Evolutionary conservation across 306 rosid genomes (phyloP), one percentile per base, ranked within the genome.

Genomic region (Adenanthera pavonina): DNA sequence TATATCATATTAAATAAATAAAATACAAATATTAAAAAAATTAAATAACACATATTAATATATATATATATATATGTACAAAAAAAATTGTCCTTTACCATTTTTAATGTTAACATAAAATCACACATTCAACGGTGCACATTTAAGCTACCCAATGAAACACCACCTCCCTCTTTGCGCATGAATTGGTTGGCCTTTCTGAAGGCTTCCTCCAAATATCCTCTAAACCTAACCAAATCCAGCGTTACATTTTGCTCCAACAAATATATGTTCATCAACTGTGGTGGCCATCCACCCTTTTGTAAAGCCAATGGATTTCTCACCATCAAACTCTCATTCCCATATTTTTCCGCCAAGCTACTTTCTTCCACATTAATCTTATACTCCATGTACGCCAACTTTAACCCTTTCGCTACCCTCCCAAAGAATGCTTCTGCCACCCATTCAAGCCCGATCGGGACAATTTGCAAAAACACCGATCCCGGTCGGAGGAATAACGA

Each of bases 231-330:
- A 47, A 30, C 65, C 81, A 82, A 59, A 78, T 87, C 87, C 41
- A 87, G 8, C 40, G n/a, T 82, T 2, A 87, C 81, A 78, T 87
- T 83, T 69, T 87, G 90, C 12, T 87, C 77, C 71, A 68, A 77
- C 70, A 85, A 62, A 75, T 85, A 87, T 11, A 82, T 62, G 8
- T 67, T 15, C 88, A 87, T 87, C 1, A 78, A 25, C 48, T 78
- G 46, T 2, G n/a, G 3, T 2, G 86, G 53, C 90, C 90, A 87
- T 0, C 40, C 59, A 0, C 59, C 56, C 7, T 78, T 76, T 52
- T 44, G 61, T 51, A 69, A 46, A 5, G 76, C 84, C 20, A 5
- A 2, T 0, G 86, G 88, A 53, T 86, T 76, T 14, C 69, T 86
- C 0, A 86, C 13, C 15, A 75, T 17, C 66, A 59, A 30, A 11